Base-by-base conservation (phyloP, 495 filamentous ascomycete genomes). In the Penicillium lagena region DNA sequence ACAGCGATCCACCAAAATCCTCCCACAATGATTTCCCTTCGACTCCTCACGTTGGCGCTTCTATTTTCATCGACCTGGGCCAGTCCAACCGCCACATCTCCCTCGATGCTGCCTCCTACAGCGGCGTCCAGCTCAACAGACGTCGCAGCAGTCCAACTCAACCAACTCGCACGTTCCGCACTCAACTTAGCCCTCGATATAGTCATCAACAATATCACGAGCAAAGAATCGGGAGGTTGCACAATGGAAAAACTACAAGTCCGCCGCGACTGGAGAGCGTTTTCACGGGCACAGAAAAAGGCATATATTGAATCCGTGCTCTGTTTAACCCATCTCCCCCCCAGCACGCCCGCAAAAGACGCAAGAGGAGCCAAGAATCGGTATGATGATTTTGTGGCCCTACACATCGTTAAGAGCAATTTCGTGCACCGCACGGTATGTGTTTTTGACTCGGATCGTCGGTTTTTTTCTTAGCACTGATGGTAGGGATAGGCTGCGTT, bases 361-460 rank as follows among this genome's bases (percentile, higher is more conserved):
- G 73, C 73, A 42, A 70, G 41, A 12, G 78, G 78, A 32, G 73
- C 75, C 1, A 72, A 59, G 56, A 76, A 64, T 52, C 70, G 80
- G n/a, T 85, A 78, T 51, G 85, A 89, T 65, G 85, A 89, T 56
- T 88, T 89, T 53, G 69, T 82, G 33, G 80, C 73, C 10, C 72
- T 71, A 9, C 86, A 89, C 56, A 83, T 87, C 55, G 73, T 78
- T 45, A 73, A 85, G 55, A 82, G 80, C 3, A 50, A 68, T 9
- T 43, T 49, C 1, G 84, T 86, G 41, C 85, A 89, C 55, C 77
- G 67, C 44, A 79, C 76, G 7, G 72, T 75, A 66, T 29, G 56
- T 46, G 17, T 37, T 11, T 11, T 29, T 15, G 12, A 12, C 41
- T 13, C 27, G 17, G 12, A 9, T 9, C n/a, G n/a, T n/a, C n/a